These are phyloP conservation scores for Lachnellula hyalina DNA, from an alignment of 2,329 filamentous ascomycete genomes.

Conservation along the genomic window DNA sequence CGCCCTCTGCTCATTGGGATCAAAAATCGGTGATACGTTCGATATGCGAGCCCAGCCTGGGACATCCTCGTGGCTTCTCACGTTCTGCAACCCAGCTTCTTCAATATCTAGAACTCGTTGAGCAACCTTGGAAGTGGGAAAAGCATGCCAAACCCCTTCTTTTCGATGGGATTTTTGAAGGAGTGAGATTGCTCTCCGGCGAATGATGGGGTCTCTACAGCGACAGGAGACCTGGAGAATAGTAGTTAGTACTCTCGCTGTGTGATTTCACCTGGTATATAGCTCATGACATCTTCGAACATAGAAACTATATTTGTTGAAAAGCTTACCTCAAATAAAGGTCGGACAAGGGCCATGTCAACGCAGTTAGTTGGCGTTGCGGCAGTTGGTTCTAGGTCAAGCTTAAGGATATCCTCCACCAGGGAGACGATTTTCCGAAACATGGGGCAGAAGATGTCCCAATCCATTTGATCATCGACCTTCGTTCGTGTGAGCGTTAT, in stretches of 20 bases:
- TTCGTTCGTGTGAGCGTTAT: too few relatives aligned
- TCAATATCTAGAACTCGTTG: conserved; percentile 8
- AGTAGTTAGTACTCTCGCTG: conserved; percentile 25
- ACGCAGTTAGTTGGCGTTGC: too few relatives aligned
- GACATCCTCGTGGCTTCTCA: neutral
- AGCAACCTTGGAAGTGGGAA: conserved; percentile 8
- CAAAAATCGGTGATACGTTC: neutral
- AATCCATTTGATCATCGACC: too few relatives aligned
- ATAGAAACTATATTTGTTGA: neutral
- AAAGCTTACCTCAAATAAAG: too few relatives aligned
- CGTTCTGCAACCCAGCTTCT: neutral
- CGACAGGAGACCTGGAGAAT: conserved; percentile 59
- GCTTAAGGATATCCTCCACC: too few relatives aligned
- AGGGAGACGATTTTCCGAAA: too few relatives aligned
- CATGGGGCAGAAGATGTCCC: too few relatives aligned
- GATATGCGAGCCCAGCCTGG: neutral
- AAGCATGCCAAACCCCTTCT: conserved; percentile 59
- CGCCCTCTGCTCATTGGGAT: neutral
- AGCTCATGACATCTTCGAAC: neutral
- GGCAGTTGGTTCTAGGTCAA: too few relatives aligned
- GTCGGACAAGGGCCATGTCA: too few relatives aligned
- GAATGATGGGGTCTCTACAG: conserved; percentile 49
- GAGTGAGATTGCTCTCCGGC: conserved; percentile 55
- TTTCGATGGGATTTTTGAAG: conserved; percentile 53
- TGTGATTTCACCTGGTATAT: neutral